phyloP scores from a whole-genome alignment of 768 basidiomycete genomes.

The Tulasnella calospora region DNA sequence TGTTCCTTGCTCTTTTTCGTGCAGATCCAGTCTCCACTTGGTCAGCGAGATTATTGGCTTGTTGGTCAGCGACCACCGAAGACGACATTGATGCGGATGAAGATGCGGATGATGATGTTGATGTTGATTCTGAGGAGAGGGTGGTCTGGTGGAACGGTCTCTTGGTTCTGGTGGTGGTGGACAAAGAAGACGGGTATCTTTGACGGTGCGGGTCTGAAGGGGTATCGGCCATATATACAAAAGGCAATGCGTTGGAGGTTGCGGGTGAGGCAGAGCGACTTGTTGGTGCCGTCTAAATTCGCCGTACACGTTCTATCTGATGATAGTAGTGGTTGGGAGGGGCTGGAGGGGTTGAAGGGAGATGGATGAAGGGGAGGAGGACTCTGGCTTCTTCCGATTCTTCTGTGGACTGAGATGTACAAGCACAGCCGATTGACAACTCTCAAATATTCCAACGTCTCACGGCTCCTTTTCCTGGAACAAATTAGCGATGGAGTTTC shows the following conservation, averaged over 20 bases:
- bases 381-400: background rate
- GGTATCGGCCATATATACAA: background rate
- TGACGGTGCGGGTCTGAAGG: background rate
- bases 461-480: background rate
- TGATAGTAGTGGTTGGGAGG: background rate
- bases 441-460: background rate
- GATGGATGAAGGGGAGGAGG: background rate
- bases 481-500: background rate
- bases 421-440: background rate
- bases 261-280: background rate
- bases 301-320: background rate
- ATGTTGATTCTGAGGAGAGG: background rate
- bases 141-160: background rate
- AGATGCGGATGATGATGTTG: background rate
- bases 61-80: background rate
- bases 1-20: background rate
- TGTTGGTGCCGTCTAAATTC: background rate
- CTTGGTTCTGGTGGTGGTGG: constrained; percentile 1
- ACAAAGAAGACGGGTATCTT: background rate
- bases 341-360: background rate
- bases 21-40: background rate
- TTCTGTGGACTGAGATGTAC: background rate
- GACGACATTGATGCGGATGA: background rate
- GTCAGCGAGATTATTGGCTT: too few species aligned
- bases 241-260: background rate